Evolutionary conservation across 2,329 filamentous ascomycete species (phyloP).

Genomic region (Alternaria alternata): DNA sequence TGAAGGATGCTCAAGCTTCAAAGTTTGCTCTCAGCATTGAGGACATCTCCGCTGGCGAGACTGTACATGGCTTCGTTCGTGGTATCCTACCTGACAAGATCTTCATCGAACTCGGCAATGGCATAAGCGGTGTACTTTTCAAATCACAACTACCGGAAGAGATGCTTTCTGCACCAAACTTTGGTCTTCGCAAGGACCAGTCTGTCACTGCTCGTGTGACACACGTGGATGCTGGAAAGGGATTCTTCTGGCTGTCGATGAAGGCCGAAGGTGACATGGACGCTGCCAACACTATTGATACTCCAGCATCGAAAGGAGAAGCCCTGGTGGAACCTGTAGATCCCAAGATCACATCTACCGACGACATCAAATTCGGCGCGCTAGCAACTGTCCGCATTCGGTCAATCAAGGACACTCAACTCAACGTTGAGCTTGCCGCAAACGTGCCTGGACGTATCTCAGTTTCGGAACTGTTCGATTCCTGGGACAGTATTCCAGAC

Average conservation of each 20-base stretch:
- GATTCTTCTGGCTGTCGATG: slow-evolving; percentile 73
- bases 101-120: slow-evolving; percentile 87
- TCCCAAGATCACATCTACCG: slow-evolving; percentile 67
- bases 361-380: slow-evolving; percentile 77
- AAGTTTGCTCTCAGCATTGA: slow-evolving; percentile 75
- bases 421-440: slow-evolving; percentile 89
- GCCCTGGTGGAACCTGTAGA: slow-evolving; percentile 70
- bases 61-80: slow-evolving; percentile 80
- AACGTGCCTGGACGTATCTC: slow-evolving; percentile 93
- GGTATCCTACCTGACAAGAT: slow-evolving; percentile 83
- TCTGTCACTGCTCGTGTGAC: slow-evolving; percentile 76
- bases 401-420: slow-evolving; percentile 88
- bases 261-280: slow-evolving; percentile 57
- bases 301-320: slow-evolving; percentile 43
- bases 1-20: slow-evolving; percentile 76
- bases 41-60: slow-evolving; percentile 72
- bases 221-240: slow-evolving; percentile 73
- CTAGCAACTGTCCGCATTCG: slow-evolving; percentile 78
- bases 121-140: slow-evolving; percentile 79
- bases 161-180: slow-evolving; percentile 71
- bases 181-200: slow-evolving; percentile 80
- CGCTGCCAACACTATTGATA: slow-evolving; percentile 40
- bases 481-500: slow-evolving; percentile 85
- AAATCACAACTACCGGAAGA: slow-evolving; percentile 80
- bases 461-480: slow-evolving; percentile 87